Evolutionary conservation across 2,329 filamentous ascomycete genomes (phyloP), one percentile per base, ranked within the genome.

Genomic region (Aureobasidium pullulans): DNA sequence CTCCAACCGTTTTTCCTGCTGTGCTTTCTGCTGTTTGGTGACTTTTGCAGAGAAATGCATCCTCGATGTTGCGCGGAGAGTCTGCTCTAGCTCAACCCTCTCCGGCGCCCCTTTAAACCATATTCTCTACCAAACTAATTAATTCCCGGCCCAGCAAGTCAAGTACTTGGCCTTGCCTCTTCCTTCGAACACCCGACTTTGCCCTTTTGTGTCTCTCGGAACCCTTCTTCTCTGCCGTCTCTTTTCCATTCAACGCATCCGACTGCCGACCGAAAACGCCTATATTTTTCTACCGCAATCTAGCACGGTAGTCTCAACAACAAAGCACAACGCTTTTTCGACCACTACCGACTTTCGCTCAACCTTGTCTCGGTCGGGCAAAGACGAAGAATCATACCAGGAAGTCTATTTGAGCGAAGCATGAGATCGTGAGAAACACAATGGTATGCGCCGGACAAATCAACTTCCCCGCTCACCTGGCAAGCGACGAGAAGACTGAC

Each of bases 361-460:
- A 43, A 23, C 50, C 37, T 42, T 52, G 36, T 42, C 34, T 42
- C 15, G n/a, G 3, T 10, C 3, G 6, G 37, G 23, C 28, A 29
- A 28, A 40, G 49, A 28, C 34, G 2, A 32, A 7, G n/a, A 31
- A 16, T 5, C 16, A 52, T 19, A 42, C 49, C 23, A 52, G 13
- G 15, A 16, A 52, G 23, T 50, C 23, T 40, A 9, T 11, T 16
- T 13, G 28, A 31, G n/a, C 16, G 23, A 40, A 52, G 39, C 36
- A 59, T 59, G 57, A 59, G 46, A 59, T 36, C 13, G 44, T 59
- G 46, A 59, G 57, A 34, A 58, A 59, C 34, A 59, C 57, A 59
- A 59, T 59, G 57, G 57, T 59, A 59, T 43, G 57, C 50, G 39
- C 39, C 10, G 13, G 34, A 8, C 39, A n/a, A 42, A 16, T 7